phyloP scores from a whole-genome alignment of 2,329 filamentous ascomycete species.

The Chaetomiaceae sp. region DNA sequence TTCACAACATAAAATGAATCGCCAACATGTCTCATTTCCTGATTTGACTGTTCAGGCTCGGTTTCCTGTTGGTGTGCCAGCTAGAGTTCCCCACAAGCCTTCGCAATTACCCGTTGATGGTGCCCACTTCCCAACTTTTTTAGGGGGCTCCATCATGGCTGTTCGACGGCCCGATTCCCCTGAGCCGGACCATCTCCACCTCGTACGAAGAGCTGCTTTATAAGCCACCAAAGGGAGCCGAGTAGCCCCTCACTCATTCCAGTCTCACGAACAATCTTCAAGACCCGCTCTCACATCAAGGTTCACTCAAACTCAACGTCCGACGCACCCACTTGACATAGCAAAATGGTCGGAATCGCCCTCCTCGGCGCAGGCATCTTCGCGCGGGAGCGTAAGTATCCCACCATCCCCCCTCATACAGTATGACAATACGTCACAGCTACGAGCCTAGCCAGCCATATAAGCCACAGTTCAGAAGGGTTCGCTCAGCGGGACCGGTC shows the following conservation, averaged over 20 bases:
- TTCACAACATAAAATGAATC: too few relatives aligned
- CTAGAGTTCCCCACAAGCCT: too few relatives aligned
- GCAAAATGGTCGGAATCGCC: conserved; percentile 28
- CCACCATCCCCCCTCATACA: not conserved
- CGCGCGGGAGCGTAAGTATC: conserved; percentile 24
- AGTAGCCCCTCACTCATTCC: not conserved
- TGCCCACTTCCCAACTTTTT: conserved; percentile 4
- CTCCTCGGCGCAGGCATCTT: conserved; percentile 33
- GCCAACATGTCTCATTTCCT: too few relatives aligned
- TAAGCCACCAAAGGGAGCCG: too few relatives aligned
- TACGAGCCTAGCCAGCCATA: too few relatives aligned
- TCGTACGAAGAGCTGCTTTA: not conserved
- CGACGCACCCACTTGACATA: not conserved
- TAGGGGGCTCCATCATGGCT: not conserved
- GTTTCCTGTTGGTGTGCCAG: too few relatives aligned
- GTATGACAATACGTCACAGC: too few relatives aligned
- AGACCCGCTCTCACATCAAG: not conserved
- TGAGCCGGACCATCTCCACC: not conserved
- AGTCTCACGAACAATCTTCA: too few relatives aligned
- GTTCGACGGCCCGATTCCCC: conserved; percentile 3
- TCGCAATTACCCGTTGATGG: not conserved
- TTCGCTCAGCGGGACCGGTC: too few relatives aligned
- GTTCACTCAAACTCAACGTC: not conserved
- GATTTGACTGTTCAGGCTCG: too few relatives aligned
- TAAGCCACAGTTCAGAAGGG: too few relatives aligned